Conservation (phyloP, 2,329 filamentous ascomycete species). For the Myriosclerotinia curreyana region DNA sequence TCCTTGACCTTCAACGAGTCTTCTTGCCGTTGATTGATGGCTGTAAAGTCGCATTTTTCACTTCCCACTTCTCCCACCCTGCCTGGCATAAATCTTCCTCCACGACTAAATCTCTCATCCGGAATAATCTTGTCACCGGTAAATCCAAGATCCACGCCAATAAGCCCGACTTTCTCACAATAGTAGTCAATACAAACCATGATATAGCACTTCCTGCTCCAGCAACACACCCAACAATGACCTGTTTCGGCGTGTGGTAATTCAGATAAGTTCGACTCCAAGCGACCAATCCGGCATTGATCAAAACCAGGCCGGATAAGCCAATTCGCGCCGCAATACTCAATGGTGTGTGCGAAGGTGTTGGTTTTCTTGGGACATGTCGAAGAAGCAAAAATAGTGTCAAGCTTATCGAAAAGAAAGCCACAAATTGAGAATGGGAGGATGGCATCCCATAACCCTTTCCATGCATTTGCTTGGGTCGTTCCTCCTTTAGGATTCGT, state of each 20-base stretch:
- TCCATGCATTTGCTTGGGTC: slow-evolving; percentile 75
- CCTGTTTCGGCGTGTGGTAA: slow-evolving; percentile 88
- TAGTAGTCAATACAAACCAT: slow-evolving; percentile 76
- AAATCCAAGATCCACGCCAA: slow-evolving; percentile 70
- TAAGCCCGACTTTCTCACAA: slow-evolving; percentile 64
- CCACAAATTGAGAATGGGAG: slow-evolving; percentile 92
- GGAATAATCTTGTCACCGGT: slow-evolving; percentile 60
- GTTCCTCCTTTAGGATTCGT: slow-evolving; percentile 85
- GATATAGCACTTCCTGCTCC: slow-evolving; percentile 67
- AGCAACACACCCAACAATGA: slow-evolving; percentile 72
- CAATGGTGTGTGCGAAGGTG: slow-evolving; percentile 52
- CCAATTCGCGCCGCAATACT: slow-evolving; percentile 55
- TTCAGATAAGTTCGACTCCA: slow-evolving; percentile 84
- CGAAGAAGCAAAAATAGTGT: slow-evolving; percentile 80
- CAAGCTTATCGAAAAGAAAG: slow-evolving; percentile 85
- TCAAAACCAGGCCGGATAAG: slow-evolving; percentile 56
- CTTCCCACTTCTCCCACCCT: slow-evolving; percentile 90
- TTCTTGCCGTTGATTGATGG: slow-evolving; percentile 37
- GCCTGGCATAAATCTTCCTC: slow-evolving; percentile 87
- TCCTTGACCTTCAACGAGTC: slow-evolving; percentile 26
- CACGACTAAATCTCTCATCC: slow-evolving; percentile 79
- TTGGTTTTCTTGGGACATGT: slow-evolving; percentile 57
- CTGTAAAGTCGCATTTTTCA: slow-evolving; percentile 40
- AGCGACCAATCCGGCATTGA: slow-evolving; percentile 66
- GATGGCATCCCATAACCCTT: slow-evolving; percentile 98